These are phyloP conservation scores for Teratosphaeria zuluensis DNA, from an alignment of 2,329 filamentous ascomycete genomes.

Conservation along the genomic window DNA sequence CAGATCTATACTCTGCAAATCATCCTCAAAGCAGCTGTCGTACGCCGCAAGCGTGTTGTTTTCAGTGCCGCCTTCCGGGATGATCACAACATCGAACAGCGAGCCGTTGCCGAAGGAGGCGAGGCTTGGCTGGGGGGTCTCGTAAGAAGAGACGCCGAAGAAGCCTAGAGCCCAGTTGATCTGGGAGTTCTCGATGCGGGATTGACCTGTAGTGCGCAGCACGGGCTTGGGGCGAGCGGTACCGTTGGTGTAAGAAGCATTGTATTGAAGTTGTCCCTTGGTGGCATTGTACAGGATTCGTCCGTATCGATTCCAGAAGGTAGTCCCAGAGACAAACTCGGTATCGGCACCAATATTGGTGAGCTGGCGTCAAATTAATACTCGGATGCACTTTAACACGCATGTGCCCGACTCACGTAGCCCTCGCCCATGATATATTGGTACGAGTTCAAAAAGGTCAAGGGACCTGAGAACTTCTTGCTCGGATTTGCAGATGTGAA, in stretches of 20 bases:
- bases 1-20: slow-evolving; percentile 25
- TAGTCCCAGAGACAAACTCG: slow-evolving; percentile 41
- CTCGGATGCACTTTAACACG: no score
- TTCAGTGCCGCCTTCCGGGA: slow-evolving; percentile 40
- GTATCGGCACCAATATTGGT: slow-evolving; percentile 42
- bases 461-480: slow-evolving; percentile 35
- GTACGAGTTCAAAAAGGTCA: slow-evolving; percentile 46
- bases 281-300: slow-evolving; percentile 43
- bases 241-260: slow-evolving; percentile 38
- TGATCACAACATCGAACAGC: slow-evolving; percentile 39
- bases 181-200: slow-evolving; percentile 46
- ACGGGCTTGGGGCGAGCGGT: slow-evolving; percentile 41
- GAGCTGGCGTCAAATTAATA: slow-evolving; percentile 14
- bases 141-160: slow-evolving; percentile 40
- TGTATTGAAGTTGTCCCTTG: slow-evolving; percentile 40
- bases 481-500: slow-evolving; percentile 31
- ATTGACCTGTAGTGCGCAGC: slow-evolving; percentile 45
- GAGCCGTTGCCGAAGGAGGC: slow-evolving; percentile 30
- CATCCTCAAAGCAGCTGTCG: slow-evolving; percentile 37
- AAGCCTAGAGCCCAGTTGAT: slow-evolving; percentile 45
- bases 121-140: slow-evolving; percentile 30
- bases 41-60: slow-evolving; percentile 47
- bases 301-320: slow-evolving; percentile 33
- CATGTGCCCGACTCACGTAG: slow-evolving; percentile 9
- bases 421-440: slow-evolving; percentile 36